phyloP scores from a whole-genome alignment of 352 stramenopile genomes.

The Phytophthora agathidicida region DNA sequence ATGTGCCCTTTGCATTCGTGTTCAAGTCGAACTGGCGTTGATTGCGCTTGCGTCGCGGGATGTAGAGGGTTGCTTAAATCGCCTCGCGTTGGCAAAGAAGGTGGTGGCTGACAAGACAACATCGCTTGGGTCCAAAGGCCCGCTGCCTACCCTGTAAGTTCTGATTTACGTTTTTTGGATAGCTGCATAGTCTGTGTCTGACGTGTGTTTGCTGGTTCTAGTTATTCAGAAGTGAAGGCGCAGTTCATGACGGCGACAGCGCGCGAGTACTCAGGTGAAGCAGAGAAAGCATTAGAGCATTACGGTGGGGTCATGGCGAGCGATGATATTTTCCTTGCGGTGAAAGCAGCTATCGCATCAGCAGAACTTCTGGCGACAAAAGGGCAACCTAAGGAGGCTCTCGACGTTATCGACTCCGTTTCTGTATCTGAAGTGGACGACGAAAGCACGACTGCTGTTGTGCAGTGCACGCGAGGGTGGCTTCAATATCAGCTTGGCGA shows the following conservation, averaged over 20 bases:
- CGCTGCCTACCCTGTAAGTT: constrained; percentile 49
- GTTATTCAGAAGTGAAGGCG: constrained; percentile 60
- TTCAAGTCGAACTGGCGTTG: constrained; percentile 59
- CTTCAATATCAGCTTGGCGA: constrained; percentile 50
- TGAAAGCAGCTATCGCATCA: constrained; percentile 46
- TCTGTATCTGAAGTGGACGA: constrained; percentile 20
- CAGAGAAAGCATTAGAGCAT: constrained; percentile 47
- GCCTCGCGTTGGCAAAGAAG: constrained; percentile 47
- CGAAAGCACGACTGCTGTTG: constrained; percentile 19
- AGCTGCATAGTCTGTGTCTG: constrained; percentile 1
- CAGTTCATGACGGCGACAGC: constrained; percentile 66
- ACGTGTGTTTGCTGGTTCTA: constrained; percentile 15
- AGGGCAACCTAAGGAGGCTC: constrained; percentile 35
- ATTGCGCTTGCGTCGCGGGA: constrained; percentile 52
- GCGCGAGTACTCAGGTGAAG: constrained; percentile 51
- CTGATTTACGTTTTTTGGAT: neutral
- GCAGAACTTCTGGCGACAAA: constrained; percentile 55
- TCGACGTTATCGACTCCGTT: constrained; percentile 37
- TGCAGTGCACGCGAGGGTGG: constrained; percentile 54
- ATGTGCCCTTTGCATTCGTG: constrained; percentile 56
- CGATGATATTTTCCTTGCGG: constrained; percentile 21
- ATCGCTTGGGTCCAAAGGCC: constrained; percentile 40
- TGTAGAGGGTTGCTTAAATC: constrained; percentile 65
- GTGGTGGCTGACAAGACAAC: constrained; percentile 53
- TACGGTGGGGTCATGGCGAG: constrained; percentile 44